These are phyloP conservation scores for Erythrobasidium yunnanense DNA, from an alignment of 768 basidiomycete genomes.

Conservation along the genomic window DNA sequence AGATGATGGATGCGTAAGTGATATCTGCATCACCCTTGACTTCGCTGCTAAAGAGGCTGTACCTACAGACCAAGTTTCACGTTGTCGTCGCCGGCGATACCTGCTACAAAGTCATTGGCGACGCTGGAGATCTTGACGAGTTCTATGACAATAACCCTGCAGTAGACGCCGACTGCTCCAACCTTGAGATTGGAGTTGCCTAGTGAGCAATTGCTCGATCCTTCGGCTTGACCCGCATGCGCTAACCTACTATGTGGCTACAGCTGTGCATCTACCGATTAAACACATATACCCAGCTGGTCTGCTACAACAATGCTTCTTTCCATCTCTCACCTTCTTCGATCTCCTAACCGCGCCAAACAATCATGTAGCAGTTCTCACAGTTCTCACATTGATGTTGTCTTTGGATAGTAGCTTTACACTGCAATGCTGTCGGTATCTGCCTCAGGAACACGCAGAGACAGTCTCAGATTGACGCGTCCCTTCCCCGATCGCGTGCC, in stretches of 20 bases:
- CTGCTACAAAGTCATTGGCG: slow-evolving; percentile 13
- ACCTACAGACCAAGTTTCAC: slow-evolving; percentile 8
- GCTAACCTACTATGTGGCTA: neutral
- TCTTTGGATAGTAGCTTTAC: too few species aligned
- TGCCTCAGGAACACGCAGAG: too few species aligned
- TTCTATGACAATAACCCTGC: slow-evolving; percentile 22
- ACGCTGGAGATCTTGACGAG: neutral
- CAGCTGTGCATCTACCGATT: too few species aligned
- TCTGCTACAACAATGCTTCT: too few species aligned
- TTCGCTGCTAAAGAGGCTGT: neutral
- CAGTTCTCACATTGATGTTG: too few species aligned
- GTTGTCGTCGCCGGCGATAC: neutral
- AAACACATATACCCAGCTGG: too few species aligned
- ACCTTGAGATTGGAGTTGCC: neutral
- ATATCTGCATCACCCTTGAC: neutral
- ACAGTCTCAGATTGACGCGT: too few species aligned
- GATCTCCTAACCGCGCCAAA: too few species aligned
- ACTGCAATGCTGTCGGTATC: too few species aligned
- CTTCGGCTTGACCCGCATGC: neutral
- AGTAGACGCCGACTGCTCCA: slow-evolving; percentile 1
- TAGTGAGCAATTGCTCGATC: slow-evolving; percentile 3
- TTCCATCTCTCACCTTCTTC: too few species aligned
- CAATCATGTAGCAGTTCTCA: too few species aligned
- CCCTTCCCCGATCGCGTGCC: too few species aligned
- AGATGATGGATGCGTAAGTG: slow-evolving; percentile 10